These are phyloP conservation scores for Teratosphaeria pseudoeucalypti DNA, from an alignment of 2,329 filamentous ascomycete genomes.

Conservation along the genomic window DNA sequence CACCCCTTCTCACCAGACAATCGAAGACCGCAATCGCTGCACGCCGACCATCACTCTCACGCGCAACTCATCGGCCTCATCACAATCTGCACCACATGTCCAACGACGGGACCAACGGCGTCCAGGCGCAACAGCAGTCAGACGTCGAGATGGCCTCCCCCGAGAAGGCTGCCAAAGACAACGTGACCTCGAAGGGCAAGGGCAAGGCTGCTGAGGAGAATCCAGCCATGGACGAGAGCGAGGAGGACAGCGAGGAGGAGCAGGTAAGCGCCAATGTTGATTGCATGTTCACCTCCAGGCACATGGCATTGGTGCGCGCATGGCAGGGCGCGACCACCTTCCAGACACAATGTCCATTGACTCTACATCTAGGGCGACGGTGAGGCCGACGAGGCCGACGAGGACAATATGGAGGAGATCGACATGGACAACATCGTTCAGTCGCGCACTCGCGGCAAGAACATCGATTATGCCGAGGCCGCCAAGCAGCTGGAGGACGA, in stretches of 20 bases:
- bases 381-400: constrained; percentile 60
- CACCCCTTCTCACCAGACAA: neutral
- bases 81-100: constrained; percentile 14
- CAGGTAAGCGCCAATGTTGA: constrained; percentile 16
- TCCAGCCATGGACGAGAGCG: constrained; percentile 58
- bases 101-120: constrained; percentile 4
- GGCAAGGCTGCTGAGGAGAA: constrained; percentile 64
- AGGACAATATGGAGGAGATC: constrained; percentile 81
- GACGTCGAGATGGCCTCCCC: constrained; percentile 32
- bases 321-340: neutral
- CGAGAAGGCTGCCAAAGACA: constrained; percentile 45
- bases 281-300: neutral
- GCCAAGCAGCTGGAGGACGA: constrained; percentile 64
- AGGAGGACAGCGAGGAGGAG: constrained; percentile 36
- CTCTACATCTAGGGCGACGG: constrained; percentile 7
- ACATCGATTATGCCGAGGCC: constrained; percentile 88
- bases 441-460: constrained; percentile 77
- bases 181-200: constrained; percentile 50
- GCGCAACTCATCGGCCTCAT: neutral
- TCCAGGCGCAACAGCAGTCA: constrained; percentile 6
- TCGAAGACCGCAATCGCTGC: neutral
- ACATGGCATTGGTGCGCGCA: neutral
- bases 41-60: neutral
- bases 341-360: neutral
- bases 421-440: constrained; percentile 78